These are phyloP conservation scores for Naegleria gruberi DNA, from an alignment of 208 protist species.

Conservation along the genomic window DNA sequence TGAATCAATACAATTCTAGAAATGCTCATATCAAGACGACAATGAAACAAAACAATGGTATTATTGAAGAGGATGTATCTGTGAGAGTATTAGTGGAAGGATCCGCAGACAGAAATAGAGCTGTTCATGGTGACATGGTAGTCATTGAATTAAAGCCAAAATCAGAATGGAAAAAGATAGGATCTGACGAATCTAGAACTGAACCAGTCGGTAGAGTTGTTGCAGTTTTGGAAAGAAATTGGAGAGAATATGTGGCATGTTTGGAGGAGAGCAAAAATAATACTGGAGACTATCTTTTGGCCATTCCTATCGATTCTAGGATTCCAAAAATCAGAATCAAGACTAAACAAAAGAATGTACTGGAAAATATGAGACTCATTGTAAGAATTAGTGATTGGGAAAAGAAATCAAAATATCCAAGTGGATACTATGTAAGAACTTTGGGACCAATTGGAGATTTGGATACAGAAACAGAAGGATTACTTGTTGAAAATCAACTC, in stretches of 20 bases:
- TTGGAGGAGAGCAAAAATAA: background rate
- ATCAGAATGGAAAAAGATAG: background rate
- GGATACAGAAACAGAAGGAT: conserved; percentile 38
- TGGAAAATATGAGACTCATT: conserved; percentile 42
- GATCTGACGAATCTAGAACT: background rate
- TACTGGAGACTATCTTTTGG: background rate
- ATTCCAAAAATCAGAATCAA: conserved; percentile 27
- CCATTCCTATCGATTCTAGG: conserved; percentile 15
- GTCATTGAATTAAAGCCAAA: background rate
- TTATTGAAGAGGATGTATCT: background rate
- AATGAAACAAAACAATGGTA: background rate
- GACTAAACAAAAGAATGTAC: background rate
- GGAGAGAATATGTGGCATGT: conserved; percentile 14
- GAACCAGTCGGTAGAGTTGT: conserved; percentile 1
- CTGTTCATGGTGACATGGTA: conserved; percentile 1
- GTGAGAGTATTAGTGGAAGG: background rate
- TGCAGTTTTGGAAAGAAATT: conserved; percentile 13
- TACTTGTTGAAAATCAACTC: conserved; percentile 47
- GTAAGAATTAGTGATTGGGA: conserved; percentile 51
- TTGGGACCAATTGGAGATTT: conserved; percentile 48
- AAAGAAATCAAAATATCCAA: conserved; percentile 37
- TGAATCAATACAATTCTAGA: background rate
- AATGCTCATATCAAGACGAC: background rate
- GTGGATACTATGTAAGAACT: conserved; percentile 44
- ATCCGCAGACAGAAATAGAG: background rate